These are phyloP conservation scores for Aspergillus proliferans DNA, from an alignment of 2,329 filamentous ascomycete genomes.

Conservation along the genomic window DNA sequence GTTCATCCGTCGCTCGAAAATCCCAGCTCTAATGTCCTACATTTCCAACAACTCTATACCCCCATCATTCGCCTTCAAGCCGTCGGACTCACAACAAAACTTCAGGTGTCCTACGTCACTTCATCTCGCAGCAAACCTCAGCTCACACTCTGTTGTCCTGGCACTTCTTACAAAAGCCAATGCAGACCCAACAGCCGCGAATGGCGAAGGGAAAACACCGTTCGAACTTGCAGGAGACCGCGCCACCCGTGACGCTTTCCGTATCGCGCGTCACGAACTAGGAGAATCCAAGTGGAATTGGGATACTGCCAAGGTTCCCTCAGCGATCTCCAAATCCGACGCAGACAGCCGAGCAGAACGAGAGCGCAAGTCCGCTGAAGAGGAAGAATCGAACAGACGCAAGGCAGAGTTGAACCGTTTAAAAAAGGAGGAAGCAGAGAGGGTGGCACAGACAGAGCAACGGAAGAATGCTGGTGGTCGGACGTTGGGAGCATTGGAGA, in stretches of 20 bases:
- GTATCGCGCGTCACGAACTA: conserved; percentile 74
- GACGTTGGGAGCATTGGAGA: conserved; percentile 55
- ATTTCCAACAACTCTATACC: conserved; percentile 67
- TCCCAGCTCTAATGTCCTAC: conserved; percentile 80
- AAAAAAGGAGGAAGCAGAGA: conserved; percentile 53
- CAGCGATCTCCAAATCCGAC: conserved; percentile 63
- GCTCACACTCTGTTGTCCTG: conserved; percentile 67
- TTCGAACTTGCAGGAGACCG: conserved; percentile 86
- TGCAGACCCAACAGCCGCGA: conserved; percentile 66
- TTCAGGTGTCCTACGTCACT: conserved; percentile 77
- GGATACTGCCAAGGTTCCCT: conserved; percentile 67
- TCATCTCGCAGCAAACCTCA: conserved; percentile 77
- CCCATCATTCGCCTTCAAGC: conserved; percentile 69
- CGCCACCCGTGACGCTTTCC: conserved; percentile 81
- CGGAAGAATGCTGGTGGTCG: conserved; percentile 49
- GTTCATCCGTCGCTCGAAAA: conserved; percentile 80
- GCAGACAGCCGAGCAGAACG: conserved; percentile 62
- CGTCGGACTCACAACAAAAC: conserved; percentile 58
- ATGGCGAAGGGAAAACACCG: conserved; percentile 70
- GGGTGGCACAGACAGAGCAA: conserved; percentile 35
- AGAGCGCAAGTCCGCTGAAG: conserved; percentile 64
- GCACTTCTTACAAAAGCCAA: conserved; percentile 69
- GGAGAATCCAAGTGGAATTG: conserved; percentile 74
- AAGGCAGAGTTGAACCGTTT: conserved; percentile 69
- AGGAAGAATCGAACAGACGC: conserved; percentile 63